These are phyloP conservation scores for Talaromyces sp. DNA, from an alignment of 2,329 filamentous ascomycete genomes.

Conservation along the genomic window DNA sequence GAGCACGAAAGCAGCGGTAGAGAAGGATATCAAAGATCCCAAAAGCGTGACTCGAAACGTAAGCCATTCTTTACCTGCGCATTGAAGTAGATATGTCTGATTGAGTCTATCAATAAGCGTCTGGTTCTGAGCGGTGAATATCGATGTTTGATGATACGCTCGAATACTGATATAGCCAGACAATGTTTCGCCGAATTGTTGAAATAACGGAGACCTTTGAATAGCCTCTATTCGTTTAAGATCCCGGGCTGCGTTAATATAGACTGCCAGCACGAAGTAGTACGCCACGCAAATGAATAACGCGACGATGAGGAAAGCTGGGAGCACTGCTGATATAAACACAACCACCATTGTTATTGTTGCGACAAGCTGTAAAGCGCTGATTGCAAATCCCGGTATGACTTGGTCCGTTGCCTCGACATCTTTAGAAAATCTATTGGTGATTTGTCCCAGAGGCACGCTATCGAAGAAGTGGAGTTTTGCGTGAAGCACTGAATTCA, in stretches of 20 bases:
- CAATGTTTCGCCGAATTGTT: constrained; percentile 1
- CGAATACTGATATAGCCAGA: background rate
- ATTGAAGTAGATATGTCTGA: constrained; percentile 8
- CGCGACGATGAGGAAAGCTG: background rate
- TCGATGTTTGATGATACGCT: background rate
- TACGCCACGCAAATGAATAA: constrained; percentile 5
- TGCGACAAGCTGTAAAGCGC: background rate
- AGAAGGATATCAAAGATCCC: constrained; percentile 4
- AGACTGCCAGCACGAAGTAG: background rate
- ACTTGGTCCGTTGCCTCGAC: constrained; percentile 7
- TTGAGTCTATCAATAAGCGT: constrained; percentile 2
- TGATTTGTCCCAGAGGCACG: background rate
- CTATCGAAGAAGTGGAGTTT: constrained; percentile 6
- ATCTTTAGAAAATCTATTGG: constrained; percentile 4
- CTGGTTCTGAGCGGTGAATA: background rate
- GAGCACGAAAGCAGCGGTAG: constrained; percentile 6
- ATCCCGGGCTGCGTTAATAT: constrained; percentile 7
- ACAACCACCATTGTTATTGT: background rate
- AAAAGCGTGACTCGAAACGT: background rate
- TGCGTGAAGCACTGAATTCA: background rate
- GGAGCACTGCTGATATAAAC: background rate
- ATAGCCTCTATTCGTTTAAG: constrained; percentile 4
- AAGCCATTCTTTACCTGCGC: background rate
- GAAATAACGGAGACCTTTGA: constrained; percentile 7
- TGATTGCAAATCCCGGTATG: constrained; percentile 3